These are phyloP conservation scores for Miscanthus lutarioriparius DNA, from an alignment of 176 grass and related monocot species.

Conservation along the genomic window DNA sequence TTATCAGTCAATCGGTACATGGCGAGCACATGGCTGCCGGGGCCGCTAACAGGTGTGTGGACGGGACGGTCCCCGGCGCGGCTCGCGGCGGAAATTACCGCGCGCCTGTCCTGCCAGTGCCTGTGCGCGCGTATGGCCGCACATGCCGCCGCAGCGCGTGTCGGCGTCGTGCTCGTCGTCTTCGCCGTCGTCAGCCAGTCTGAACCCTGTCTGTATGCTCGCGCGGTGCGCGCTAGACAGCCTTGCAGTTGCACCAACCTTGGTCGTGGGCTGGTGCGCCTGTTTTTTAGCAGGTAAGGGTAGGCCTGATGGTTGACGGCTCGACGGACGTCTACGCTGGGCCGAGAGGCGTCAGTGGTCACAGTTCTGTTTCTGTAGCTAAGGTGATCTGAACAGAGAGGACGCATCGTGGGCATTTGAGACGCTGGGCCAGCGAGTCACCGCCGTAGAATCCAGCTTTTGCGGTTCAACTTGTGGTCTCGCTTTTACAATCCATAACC, in stretches of 20 bases:
- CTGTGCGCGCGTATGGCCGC: not conserved
- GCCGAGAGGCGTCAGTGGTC: no score
- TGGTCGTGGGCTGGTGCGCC: not conserved
- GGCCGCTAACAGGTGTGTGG: not conserved
- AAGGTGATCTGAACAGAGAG: no score
- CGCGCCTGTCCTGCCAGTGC: not conserved
- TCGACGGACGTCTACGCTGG: not conserved
- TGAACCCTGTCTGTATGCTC: not conserved
- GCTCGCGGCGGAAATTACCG: not conserved
- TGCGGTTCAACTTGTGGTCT: no score
- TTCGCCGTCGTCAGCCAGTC: not conserved
- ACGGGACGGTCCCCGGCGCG: not conserved
- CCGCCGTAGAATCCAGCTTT: no score
- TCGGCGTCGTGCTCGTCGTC: not conserved
- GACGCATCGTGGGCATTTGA: no score
- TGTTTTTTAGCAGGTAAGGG: not conserved
- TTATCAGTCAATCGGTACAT: not conserved
- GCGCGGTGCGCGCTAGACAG: not conserved
- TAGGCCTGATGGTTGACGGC: not conserved
- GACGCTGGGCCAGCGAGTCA: no score
- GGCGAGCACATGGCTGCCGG: not conserved
- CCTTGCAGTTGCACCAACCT: not conserved
- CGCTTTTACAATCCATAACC: no score
- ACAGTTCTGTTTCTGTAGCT: no score
- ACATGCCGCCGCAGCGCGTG: not conserved